phyloP scores from a whole-genome alignment of 768 basidiomycete genomes.

The Hericium rajendrae region DNA sequence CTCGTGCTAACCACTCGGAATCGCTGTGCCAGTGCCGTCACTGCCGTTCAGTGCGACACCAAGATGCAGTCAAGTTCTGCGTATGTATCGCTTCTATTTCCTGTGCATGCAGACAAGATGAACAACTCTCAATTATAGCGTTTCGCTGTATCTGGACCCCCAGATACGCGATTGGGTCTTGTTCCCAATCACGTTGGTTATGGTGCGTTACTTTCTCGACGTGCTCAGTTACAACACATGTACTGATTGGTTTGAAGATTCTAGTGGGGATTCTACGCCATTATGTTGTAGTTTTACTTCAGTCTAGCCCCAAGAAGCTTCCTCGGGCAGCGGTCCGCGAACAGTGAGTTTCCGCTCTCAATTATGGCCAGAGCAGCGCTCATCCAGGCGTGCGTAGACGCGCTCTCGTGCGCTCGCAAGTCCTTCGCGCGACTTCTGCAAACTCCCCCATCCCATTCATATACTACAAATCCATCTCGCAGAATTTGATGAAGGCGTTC shows the following conservation, averaged over 20 bases:
- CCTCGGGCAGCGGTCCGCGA: slow-evolving; percentile 76
- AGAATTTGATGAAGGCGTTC: slow-evolving; percentile 63
- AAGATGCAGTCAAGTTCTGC: neutral
- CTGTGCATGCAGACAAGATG: slow-evolving; percentile 12
- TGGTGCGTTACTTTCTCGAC: slow-evolving; percentile 47
- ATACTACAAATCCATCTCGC: slow-evolving; percentile 68
- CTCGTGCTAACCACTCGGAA: neutral
- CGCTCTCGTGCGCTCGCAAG: slow-evolving; percentile 71
- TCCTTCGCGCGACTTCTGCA: slow-evolving; percentile 72
- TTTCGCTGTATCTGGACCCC: slow-evolving; percentile 76
- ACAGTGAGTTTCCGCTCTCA: slow-evolving; percentile 54
- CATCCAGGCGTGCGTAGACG: slow-evolving; percentile 35
- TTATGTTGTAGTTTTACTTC: slow-evolving; percentile 82
- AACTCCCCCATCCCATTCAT: slow-evolving; percentile 72
- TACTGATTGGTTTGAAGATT: slow-evolving; percentile 40
- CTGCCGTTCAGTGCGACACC: neutral
- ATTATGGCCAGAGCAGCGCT: neutral
- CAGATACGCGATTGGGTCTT: slow-evolving; percentile 93
- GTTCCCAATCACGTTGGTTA: slow-evolving; percentile 94
- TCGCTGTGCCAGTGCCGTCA: slow-evolving; percentile 1
- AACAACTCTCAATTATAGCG: slow-evolving; percentile 16
- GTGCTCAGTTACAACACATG: neutral
- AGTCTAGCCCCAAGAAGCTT: slow-evolving; percentile 74
- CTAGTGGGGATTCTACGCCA: slow-evolving; percentile 88
- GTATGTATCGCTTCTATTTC: neutral